Conservation (phyloP, 371 early-diverging fungal genomes). For the Massospora cicadina region DNA sequence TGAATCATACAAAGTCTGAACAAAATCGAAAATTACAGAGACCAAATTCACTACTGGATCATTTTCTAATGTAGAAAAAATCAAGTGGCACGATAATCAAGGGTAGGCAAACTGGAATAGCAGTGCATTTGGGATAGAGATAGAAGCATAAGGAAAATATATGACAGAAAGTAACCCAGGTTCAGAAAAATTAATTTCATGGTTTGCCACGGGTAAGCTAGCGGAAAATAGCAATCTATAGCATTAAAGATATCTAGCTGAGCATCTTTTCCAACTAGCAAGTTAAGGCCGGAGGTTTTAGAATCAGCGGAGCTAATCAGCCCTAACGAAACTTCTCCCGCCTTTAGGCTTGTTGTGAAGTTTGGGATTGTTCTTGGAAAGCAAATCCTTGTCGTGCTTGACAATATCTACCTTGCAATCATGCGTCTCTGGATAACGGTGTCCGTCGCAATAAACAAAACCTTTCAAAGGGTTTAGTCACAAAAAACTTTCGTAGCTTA, state of each 20-base stretch:
- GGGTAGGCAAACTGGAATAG: too few relatives aligned
- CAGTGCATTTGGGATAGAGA: too few relatives aligned
- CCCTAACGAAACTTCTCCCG: constrained; percentile 17
- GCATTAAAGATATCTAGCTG: not conserved
- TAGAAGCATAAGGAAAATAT: too few relatives aligned
- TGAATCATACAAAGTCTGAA: too few relatives aligned
- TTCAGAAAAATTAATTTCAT: too few relatives aligned
- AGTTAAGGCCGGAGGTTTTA: not conserved
- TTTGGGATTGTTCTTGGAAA: constrained; percentile 63
- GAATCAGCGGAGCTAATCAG: not conserved
- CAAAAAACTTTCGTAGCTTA: constrained; percentile 12
- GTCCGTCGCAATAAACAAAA: constrained; percentile 61
- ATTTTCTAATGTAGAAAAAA: too few relatives aligned
- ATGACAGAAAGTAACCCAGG: too few relatives aligned
- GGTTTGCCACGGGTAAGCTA: not conserved
- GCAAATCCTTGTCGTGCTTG: constrained; percentile 36
- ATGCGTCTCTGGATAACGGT: constrained; percentile 55
- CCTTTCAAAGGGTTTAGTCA: constrained; percentile 14
- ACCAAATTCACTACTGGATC: too few relatives aligned
- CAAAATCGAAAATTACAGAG: too few relatives aligned
- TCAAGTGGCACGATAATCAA: too few relatives aligned
- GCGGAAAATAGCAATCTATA: not conserved
- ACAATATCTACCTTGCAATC: constrained; percentile 61
- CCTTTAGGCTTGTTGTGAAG: constrained; percentile 53
- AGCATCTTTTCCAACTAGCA: not conserved